Percentiles rank a stretch among this genome's conserved stretches.
Evolutionary conservation across 345 rosid genomes (phyloP).

Genomic region (Microcos paniculata): DNA sequence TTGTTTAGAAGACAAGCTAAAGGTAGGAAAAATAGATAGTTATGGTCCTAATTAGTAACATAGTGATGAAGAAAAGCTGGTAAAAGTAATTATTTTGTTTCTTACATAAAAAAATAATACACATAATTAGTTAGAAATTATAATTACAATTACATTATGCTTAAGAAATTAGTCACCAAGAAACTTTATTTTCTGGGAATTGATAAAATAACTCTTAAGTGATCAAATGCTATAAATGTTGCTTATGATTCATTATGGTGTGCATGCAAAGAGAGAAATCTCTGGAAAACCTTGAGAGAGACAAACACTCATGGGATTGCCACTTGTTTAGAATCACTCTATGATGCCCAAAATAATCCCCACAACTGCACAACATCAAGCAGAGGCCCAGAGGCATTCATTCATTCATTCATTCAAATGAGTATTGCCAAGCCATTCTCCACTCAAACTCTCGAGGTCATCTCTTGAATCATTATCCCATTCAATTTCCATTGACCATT

Average conservation of each 20-base stretch:
- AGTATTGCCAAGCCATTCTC: background rate
- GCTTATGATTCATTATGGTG: constrained; percentile 2
- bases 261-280: background rate
- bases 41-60: no score
- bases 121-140: background rate
- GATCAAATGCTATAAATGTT: background rate
- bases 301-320: background rate
- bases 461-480: background rate
- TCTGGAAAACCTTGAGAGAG: background rate
- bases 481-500: background rate
- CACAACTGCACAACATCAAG: background rate
- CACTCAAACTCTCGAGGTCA: background rate
- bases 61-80: background rate
- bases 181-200: background rate
- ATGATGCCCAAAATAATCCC: background rate
- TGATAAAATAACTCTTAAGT: background rate
- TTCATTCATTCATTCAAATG: background rate
- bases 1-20: background rate
- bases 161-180: background rate
- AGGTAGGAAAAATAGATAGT: background rate
- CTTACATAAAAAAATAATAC: background rate
- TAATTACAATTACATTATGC: background rate
- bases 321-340: background rate
- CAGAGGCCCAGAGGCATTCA: background rate
- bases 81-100: background rate